These are phyloP conservation scores for Annulohypoxylon stygium DNA, from an alignment of 495 filamentous ascomycete genomes.

Conservation along the genomic window DNA sequence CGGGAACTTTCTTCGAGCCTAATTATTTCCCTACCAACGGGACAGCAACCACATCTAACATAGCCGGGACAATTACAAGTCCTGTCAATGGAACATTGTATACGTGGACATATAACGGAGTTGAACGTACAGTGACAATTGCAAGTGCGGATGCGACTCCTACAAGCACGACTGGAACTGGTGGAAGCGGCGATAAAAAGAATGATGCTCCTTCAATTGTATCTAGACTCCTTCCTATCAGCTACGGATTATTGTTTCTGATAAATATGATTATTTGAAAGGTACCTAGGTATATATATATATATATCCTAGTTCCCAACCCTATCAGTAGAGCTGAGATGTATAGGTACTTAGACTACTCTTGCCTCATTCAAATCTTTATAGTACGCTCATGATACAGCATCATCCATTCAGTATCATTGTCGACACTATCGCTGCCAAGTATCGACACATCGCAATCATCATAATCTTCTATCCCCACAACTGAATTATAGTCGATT, in stretches of 20 bases:
- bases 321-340: no score
- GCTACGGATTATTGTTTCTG: not conserved
- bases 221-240: not conserved
- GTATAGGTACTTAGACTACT: not conserved
- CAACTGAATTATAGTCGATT: not conserved
- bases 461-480: not conserved
- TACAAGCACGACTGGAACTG: not conserved
- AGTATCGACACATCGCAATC: not conserved
- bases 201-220: not conserved
- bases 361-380: not conserved
- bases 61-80: not conserved
- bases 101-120: not conserved
- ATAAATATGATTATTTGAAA: not conserved
- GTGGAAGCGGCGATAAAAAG: not conserved
- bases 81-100: not conserved
- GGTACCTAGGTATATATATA: no score
- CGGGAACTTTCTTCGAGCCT: not conserved
- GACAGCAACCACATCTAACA: not conserved
- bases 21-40: not conserved
- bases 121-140: not conserved
- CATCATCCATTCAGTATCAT: slow-evolving; percentile 5
- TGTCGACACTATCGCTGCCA: not conserved
- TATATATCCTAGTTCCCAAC: no score
- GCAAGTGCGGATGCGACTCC: not conserved
- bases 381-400: not conserved